Base-by-base conservation (phyloP, 352 stramenopile genomes). In the Globisporangium yorkense region DNA sequence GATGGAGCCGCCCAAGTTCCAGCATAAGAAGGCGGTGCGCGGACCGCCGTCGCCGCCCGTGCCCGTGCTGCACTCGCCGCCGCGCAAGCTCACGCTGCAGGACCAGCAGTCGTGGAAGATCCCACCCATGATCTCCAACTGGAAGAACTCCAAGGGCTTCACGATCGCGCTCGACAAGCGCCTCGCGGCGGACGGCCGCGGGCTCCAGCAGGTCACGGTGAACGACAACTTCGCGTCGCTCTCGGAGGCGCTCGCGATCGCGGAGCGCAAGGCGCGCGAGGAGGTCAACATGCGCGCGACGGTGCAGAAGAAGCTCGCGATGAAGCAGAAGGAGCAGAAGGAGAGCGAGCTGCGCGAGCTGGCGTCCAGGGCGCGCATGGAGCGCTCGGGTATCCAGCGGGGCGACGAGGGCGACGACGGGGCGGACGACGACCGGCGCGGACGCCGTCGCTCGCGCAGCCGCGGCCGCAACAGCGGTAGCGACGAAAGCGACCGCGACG, bases 121-220 rank as follows among this genome's bases (percentile, higher is more conserved):
- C 61, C 97, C 97, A 20, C 96, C 97, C 13, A 98, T 96, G 67
- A 98, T 99, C 61, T 99, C 95, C 35, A 99, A 99, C 72, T 99
- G 97, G 97, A 99, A 99, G 70, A 99, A 99, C 81, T 91, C 92
- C 0, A 94, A 96, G 50, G 97, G 97, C 0, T 99, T 99, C 70
- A 99, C 97, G 7, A 99, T 99, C 71, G 96, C 97, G 27, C 74
- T 99, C 41, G 97, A 99, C 75, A 99, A 99, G 81, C 92, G 97
- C 33, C 86, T 99, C 18, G 97, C 97, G 0, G 97, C 97, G 16
- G 97, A 99, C 75, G 97, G 97, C 37, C 88, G 97, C 31, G 95
- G 96, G 4, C 79, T 99, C 54, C 85, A 98, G 61, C 94, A 98
- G 60, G 74, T 90, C 31, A 98, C 94, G 0, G 96, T 99, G 48